Base-by-base conservation (phyloP, 2,329 filamentous ascomycete species). In the Arthrocladium fulminans region DNA sequence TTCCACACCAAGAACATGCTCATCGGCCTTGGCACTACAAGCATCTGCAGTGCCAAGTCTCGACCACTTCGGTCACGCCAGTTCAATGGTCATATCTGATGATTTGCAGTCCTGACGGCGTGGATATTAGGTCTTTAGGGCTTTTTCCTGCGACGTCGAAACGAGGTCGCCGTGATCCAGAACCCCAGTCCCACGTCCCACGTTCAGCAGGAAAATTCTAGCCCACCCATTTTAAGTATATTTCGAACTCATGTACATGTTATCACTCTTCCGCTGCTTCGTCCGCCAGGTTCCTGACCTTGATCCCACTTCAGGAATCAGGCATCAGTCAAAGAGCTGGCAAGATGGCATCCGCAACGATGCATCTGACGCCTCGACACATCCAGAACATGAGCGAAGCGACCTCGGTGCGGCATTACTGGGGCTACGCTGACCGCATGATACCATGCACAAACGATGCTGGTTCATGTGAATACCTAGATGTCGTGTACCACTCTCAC, bases 391-490 rank as follows among this genome's bases (percentile, higher is more conserved):
- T 61, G 51, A 66, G 59, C 57, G 65, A 67, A 24, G 70, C 66
- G 1, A 44, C 37, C 19, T 24, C 48, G 53, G 47, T 73, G 19
- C 66, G 70, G 56, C 66, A 65, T 41, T 74, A 80, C 56, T 82
- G 77, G 77, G 78, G 74, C 0, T 81, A 81, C 57, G 64, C 67
- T 2, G 66, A 68, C 45, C 71, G 77, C 17, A 66, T 72, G 1
- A 44, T 79, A 0, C 79, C 78, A 20, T 82, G 79, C 60, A 73
- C 68, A 20, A 80, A 72, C 51, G 78, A 81, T 60, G 57, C 65
- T 0, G 77, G 76, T 1, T 75, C 74, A 3, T 83, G 79, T 59
- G 70, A 64, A 29, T 83, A 82, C 59, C 67, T 80, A 23, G 74
- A 77, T 55, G 65, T 65, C 3, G 73, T 79, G 10, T 80, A 80